These are phyloP conservation scores for Yamadazyma membranifaciens DNA, from an alignment of 1,139 yeast genomes.

Conservation along the genomic window DNA sequence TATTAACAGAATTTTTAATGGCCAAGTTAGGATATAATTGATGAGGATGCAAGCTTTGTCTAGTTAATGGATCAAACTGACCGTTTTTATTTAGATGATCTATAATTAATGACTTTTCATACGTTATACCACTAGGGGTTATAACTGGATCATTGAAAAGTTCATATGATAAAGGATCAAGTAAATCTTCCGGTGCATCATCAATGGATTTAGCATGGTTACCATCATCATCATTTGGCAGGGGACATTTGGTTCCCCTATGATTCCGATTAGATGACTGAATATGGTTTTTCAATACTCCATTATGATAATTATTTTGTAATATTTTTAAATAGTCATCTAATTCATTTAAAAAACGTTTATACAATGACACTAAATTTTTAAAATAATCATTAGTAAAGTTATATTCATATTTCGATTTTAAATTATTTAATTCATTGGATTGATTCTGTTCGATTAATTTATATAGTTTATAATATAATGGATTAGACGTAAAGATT, in stretches of 20 bases:
- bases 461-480: constrained; percentile 15
- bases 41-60: constrained; percentile 32
- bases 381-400: constrained; percentile 8
- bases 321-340: constrained; percentile 13
- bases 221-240: not conserved
- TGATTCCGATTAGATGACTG: not conserved
- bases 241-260: not conserved
- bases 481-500: constrained; percentile 10
- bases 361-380: constrained; percentile 10
- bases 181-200: constrained; percentile 41
- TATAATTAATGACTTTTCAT: constrained; percentile 39
- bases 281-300: constrained; percentile 5
- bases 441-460: constrained; percentile 11
- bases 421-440: constrained; percentile 8
- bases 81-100: constrained; percentile 35
- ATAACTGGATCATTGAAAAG: constrained; percentile 47
- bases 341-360: constrained; percentile 10
- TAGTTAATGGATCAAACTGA: constrained; percentile 37
- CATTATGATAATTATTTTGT: constrained; percentile 14
- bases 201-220: constrained; percentile 9
- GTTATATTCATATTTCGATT: constrained; percentile 7
- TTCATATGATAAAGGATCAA: constrained; percentile 49
- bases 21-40: constrained; percentile 46
- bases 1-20: constrained; percentile 36
- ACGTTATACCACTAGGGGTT: constrained; percentile 50